Evolutionary conservation across 2,329 filamentous ascomycete genomes (phyloP), one percentile per base, ranked within the genome.

Genomic region (Escovopsis sp.): DNA sequence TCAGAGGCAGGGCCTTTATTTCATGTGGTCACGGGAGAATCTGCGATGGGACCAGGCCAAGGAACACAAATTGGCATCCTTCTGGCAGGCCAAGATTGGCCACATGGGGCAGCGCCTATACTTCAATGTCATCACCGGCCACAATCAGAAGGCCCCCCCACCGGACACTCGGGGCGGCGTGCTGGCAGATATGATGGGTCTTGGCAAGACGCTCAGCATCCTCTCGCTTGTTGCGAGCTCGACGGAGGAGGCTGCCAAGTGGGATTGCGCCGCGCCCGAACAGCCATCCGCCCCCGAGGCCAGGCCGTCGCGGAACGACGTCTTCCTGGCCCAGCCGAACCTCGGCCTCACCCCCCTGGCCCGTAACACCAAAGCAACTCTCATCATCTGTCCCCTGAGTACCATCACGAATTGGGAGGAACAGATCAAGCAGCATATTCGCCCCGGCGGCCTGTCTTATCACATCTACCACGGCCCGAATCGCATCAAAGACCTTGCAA

Each of bases 381-480:
- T 98, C 29, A 71, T 98, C 14, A 76, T 98, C 13, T 93, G 84
- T 43, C 91, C 91, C 1, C 71, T 95, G 3, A 94, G 85, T 53
- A 91, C 89, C 0, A 79, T 96, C 44, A 81, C 82, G 24, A 98
- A 96, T 54, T 98, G 91, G 91, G 82, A 89, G 52, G 79, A 87
- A 50, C 91, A 98, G 60, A 84, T 96, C 46, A 81, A 81, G 52
- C 73, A 83, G 44, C 91, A 98, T 58, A 67, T 94, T 37, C 69
- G 72, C 39, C 68, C 74, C 1, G 71, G 68, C 1, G 64, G 72
- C 7, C 56, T 96, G 14, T 79, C 67, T 1, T 85, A 77, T 53
- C 85, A 91, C 56, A 75, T 91, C 42, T 96, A 95, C 50, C 91
- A 98, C 57, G 91, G 91, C 3, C 67, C 76, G 0, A 80, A 77